Base-by-base conservation (phyloP, 192 early-diverging fungal species). In the Backusella liffmaniae region DNA sequence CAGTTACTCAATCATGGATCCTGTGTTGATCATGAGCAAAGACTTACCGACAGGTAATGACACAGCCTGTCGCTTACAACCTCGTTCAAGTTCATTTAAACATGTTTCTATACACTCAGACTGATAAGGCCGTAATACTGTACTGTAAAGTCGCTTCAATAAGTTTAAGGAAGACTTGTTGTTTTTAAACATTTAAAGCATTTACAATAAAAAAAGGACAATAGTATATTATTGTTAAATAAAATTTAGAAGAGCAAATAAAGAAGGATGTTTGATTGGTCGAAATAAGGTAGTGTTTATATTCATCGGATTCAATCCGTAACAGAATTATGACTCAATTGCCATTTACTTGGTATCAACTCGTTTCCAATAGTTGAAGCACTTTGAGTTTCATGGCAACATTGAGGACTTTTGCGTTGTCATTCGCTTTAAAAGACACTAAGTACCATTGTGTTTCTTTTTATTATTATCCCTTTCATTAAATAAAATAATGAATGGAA, bases 61-160 rank as follows among this genome's bases (percentile, higher is more conserved):
- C 5, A 94, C 93, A 16, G 92, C 91, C 80, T 96, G 94, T 7
- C 96, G 80, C 65, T 80, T 84, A 16, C 91, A 72, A 5, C 95
- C 95, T 7, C 82, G 66, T 5, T 79, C 66, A 0, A 96, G 84
- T 12, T 67, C 37, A 0, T 74, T 56, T 21, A 98, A 82, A 42
- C 87, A 90, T 0, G 69, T 76, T 16, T 93, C 84, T 41, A 98
- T 94, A 81, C 97, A 98, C 59, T 94, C 94, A 78, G 87, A 70
- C 73, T 98, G 97, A 80, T 98, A 98, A 0, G 89, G 86, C 23
- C 96, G 88, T 44, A 97, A 46, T 2, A 56, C 23, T 62, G 56
- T 62, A 2, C 56, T 62, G 12, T 62, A 62, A 62, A 62, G 10
- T 62, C 23, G 26, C 23, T 62, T 62, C 4, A 62, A 10, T 4